Evolutionary conservation across 2,329 filamentous ascomycete genomes (phyloP).

Genomic region (Sporothrix pallida): DNA sequence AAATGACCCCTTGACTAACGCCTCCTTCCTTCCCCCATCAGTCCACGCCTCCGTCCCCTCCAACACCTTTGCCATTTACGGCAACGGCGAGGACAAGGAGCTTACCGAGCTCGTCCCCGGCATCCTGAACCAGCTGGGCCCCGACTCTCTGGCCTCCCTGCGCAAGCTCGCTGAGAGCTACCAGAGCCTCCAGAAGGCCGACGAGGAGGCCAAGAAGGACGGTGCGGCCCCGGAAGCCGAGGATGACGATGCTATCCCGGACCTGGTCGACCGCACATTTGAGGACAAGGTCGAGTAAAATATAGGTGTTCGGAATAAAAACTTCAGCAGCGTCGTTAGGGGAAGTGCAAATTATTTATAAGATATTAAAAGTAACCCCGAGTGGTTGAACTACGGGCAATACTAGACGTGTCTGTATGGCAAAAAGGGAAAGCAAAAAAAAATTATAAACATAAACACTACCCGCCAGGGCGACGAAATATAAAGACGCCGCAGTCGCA

Average conservation of each 20-base stretch:
- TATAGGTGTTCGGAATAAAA: background rate
- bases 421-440: conserved; percentile 24
- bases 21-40: conserved; percentile 48
- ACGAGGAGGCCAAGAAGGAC: conserved; percentile 76
- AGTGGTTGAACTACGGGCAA: conserved; percentile 5
- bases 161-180: conserved; percentile 99
- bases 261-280: conserved; percentile 97
- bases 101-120: conserved; percentile 98
- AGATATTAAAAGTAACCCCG: background rate
- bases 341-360: conserved; percentile 7
- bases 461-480: background rate
- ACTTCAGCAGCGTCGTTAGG: background rate
- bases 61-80: conserved; percentile 99
- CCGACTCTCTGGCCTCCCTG: conserved; percentile 95
- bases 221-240: conserved; percentile 79
- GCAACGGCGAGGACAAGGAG: conserved; percentile 98
- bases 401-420: conserved; percentile 18
- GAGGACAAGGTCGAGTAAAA: conserved; percentile 93
- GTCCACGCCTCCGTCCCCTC: conserved; percentile 96
- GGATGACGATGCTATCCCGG: conserved; percentile 92
- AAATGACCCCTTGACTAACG: background rate
- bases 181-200: conserved; percentile 94
- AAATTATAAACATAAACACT: conserved; percentile 23
- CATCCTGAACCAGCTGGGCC: conserved; percentile 99
- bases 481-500: background rate